Evolutionary conservation across 2,329 filamentous ascomycete genomes (phyloP).

Genomic region (Xylaria sp.): DNA sequence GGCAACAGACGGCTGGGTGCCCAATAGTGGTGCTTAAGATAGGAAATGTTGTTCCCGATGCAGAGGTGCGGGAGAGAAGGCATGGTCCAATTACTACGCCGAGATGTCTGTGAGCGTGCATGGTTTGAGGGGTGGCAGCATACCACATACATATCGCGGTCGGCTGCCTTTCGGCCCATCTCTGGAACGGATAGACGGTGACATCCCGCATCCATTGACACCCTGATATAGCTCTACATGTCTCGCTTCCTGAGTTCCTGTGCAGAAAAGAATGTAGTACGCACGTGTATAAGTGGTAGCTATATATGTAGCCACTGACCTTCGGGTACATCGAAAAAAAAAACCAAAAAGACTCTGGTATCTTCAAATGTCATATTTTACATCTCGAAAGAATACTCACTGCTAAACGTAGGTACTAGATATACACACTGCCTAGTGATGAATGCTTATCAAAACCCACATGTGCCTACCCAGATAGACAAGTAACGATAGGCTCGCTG

Average conservation of each 20-base stretch:
- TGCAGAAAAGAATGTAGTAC: neutral
- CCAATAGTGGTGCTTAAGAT: constrained; percentile 27
- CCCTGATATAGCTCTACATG: constrained; percentile 4
- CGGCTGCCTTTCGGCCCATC: constrained; percentile 7
- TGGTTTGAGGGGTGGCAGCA: constrained; percentile 17
- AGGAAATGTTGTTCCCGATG: neutral
- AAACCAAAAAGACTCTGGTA: neutral
- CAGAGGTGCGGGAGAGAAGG: neutral
- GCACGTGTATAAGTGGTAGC: neutral
- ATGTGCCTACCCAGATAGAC: no score
- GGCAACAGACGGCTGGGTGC: constrained; percentile 43
- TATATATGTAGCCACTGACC: neutral
- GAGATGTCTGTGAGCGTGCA: neutral
- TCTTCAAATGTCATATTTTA: neutral
- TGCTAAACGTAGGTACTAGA: neutral
- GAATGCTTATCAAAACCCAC: neutral
- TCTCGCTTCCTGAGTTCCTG: neutral
- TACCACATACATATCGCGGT: neutral
- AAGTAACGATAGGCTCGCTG: no score
- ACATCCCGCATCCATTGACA: constrained; percentile 1
- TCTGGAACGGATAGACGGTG: constrained; percentile 1
- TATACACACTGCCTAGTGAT: neutral
- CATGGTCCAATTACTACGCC: constrained; percentile 9
- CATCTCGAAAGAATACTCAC: neutral
- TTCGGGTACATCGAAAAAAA: no score